Evolutionary conservation across 2,329 filamentous ascomycete genomes (phyloP), one percentile per base, ranked within the genome.

Genomic region (Gliomastix tumulicola): DNA sequence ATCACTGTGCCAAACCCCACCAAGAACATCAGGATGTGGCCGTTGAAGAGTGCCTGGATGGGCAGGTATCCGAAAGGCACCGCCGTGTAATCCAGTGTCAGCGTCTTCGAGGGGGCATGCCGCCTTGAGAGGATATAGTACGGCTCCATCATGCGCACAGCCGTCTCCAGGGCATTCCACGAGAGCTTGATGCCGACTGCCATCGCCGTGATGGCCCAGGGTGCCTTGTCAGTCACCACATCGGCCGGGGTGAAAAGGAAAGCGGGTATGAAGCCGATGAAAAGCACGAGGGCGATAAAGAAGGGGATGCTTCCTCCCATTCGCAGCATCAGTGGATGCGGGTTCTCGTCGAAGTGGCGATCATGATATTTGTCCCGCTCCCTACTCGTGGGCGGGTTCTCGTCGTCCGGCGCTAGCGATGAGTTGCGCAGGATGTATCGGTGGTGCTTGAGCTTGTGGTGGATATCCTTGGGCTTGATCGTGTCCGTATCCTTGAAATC

Each of bases 401-500:
- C 63, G 28, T 74, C 70, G 43, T 82, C 77, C 2, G 82, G 82
- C 22, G 80, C 81, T 4, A 88, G 64, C 1, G 80, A 82, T 12
- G 79, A 82, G 55, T 86, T 85, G 42, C 79, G 75, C 18, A 88
- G 61, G 37, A 80, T 72, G 46, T 87, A 88, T 25, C 82, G 75
- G 41, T 76, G 72, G 20, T 75, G 59, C 42, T 78, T 79, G n/a
- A 88, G 65, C 46, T 71, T 74, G 34, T 76, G 66, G 52, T 87
- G 82, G 30, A 88, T 86, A 36, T 79, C 73, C 34, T 76, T 64
- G 37, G 81, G 76, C 5, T 69, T 76, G 7, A 76, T 80, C 2
- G 76, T 74, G 50, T 88, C 83, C 59, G 84, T 74, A 39, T 79
- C 79, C 43, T 77, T 78, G 50, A 88, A 87, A 50, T 88, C 83